Base-by-base conservation (phyloP, 2,329 filamentous ascomycete species). In the Mycosphaerella arachidis region DNA sequence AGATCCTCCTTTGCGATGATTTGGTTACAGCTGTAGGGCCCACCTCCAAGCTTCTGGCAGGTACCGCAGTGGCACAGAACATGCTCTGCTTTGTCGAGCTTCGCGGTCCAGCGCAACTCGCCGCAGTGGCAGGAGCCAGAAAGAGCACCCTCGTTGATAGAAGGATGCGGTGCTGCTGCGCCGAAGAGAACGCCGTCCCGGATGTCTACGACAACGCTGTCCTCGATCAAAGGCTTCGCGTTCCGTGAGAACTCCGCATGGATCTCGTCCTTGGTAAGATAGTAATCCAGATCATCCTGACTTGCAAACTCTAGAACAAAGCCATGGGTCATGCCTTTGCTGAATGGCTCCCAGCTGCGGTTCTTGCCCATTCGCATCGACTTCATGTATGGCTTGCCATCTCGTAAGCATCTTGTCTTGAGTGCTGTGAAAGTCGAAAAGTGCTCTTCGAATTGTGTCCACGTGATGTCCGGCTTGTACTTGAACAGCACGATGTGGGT, bases 61-160 rank as follows among this genome's bases (percentile, higher is more conserved):
- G 72, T 74, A 18, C 65, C 61, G 61, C 73, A 76, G 60, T 75
- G 73, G 48, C 73, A 74, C 27, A 75, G 64, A 12, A 75, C 70
- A 58, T 75, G 72, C 56, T 72, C 67, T 7, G 65, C 65, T 50
- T 63, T 61, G 46, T 57, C 59, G 30, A 64, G 53, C 55, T 62
- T 69, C 10, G 69, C 69, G 13, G 53, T 58, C 70, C 72, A 62
- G 51, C 67, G 68, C 10, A 72, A 60, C 30, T 62, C 65, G 20
- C 68, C 69, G 31, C 73, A 75, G 59, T 75, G 72, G 58, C 73
- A 75, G 4, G 60, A 61, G 1, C 74, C 73, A 16, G 52, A 64
- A 50, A 66, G 68, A 40, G 24, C 5, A 68, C 70, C 63, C 65
- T 64, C 57, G 29, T 57, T 55, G 5, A 53, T 30, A 2, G 51